Percentiles rank a stretch among this genome's conserved stretches.
phyloP scores from a whole-genome alignment of 495 filamentous ascomycete species.

The Neurospora terricola region DNA sequence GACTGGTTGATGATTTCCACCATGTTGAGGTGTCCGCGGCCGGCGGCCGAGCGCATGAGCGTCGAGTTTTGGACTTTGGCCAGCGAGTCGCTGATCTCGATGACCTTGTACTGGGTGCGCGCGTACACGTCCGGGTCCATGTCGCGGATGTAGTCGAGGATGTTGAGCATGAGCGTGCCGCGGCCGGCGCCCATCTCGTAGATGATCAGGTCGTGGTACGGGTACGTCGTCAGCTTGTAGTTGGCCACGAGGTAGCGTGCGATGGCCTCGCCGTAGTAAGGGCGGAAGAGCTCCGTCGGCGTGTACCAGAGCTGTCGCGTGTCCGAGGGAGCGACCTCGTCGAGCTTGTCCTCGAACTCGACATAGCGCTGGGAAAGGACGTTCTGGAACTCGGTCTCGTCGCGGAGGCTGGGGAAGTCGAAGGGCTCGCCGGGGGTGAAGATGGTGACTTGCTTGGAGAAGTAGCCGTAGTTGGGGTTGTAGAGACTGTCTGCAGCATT shows the following conservation, averaged over 20 bases:
- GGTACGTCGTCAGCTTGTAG: slow-evolving; percentile 88
- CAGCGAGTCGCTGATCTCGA: slow-evolving; percentile 80
- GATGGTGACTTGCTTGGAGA: slow-evolving; percentile 94
- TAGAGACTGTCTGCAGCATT: slow-evolving; percentile 71
- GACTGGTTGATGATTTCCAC: slow-evolving; percentile 91
- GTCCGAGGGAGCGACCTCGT: slow-evolving; percentile 52
- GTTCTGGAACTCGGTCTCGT: slow-evolving; percentile 74
- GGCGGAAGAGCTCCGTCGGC: slow-evolving; percentile 91
- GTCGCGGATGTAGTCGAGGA: slow-evolving; percentile 90
- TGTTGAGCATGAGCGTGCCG: slow-evolving; percentile 95
- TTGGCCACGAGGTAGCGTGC: slow-evolving; percentile 89
- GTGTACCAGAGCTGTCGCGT: slow-evolving; percentile 96
- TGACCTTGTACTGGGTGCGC: slow-evolving; percentile 87
- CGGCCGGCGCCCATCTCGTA: slow-evolving; percentile 98
- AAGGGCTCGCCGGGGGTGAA: slow-evolving; percentile 92
- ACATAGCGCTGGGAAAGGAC: slow-evolving; percentile 70
- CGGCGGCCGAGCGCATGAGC: slow-evolving; percentile 49
- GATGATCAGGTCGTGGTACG: slow-evolving; percentile 93
- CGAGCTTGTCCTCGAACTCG: slow-evolving; percentile 81
- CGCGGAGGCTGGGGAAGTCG: slow-evolving; percentile 67
- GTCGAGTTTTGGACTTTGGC: slow-evolving; percentile 68
- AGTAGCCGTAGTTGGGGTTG: slow-evolving; percentile 96
- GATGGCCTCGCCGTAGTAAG: slow-evolving; percentile 94
- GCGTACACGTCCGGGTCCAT: slow-evolving; percentile 85
- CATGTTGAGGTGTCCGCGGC: slow-evolving; percentile 65